These are phyloP conservation scores for Atkinsonella texensis DNA, from an alignment of 2,329 filamentous ascomycete genomes.

Conservation along the genomic window DNA sequence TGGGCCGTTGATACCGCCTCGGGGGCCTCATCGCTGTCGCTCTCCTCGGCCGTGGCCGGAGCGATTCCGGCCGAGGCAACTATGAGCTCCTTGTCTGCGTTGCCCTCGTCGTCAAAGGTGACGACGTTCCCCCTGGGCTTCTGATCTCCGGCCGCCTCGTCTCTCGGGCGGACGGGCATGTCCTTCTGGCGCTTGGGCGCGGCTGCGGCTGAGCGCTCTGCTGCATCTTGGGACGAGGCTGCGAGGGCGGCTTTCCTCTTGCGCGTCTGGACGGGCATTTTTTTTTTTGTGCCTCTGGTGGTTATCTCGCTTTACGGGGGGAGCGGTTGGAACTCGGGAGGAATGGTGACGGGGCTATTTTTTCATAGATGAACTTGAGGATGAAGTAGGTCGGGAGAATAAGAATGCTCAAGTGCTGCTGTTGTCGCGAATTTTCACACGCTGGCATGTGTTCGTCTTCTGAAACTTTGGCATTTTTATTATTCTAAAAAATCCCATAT, in stretches of 20 bases:
- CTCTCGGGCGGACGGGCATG: constrained; percentile 23
- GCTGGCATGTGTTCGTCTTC: too few species aligned
- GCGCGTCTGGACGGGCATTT: constrained; percentile 13
- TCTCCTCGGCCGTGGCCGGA: constrained; percentile 22
- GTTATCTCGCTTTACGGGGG: too few species aligned
- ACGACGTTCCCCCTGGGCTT: constrained; percentile 17
- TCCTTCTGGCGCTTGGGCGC: constrained; percentile 14
- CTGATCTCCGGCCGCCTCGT: constrained; percentile 9
- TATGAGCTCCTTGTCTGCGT: constrained; percentile 12
- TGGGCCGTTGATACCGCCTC: constrained; percentile 44
- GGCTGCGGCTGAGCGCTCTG: constrained; percentile 1
- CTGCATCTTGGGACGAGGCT: constrained; percentile 2
- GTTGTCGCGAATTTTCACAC: too few species aligned
- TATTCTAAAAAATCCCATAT: too few species aligned
- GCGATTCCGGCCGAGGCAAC: not conserved
- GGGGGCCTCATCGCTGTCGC: constrained; percentile 42
- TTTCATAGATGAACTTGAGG: too few species aligned
- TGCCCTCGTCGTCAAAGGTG: constrained; percentile 24
- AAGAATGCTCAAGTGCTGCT: too few species aligned
- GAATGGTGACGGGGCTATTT: too few species aligned
- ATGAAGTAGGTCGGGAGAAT: too few species aligned
- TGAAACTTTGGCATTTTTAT: too few species aligned
- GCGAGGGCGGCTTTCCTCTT: constrained; percentile 20
- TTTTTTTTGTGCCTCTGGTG: not conserved
- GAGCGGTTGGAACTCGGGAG: too few species aligned